These are phyloP conservation scores for Aegilops tauschii DNA, from an alignment of 176 grass and related monocot species.

Conservation along the genomic window DNA sequence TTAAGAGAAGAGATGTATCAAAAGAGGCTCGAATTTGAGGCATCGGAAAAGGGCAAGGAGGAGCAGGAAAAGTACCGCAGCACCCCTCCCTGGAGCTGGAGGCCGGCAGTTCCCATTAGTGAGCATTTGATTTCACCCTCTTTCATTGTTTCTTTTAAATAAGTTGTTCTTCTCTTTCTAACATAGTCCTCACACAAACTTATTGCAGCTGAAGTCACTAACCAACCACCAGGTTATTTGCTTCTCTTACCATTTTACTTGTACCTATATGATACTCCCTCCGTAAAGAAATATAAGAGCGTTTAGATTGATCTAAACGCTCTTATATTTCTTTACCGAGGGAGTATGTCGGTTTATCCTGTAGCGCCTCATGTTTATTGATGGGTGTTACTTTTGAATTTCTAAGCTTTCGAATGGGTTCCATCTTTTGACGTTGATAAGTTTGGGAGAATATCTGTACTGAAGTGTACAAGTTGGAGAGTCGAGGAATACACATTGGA, in stretches of 20 bases:
- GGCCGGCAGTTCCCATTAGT: neutral
- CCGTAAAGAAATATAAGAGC: too few species aligned
- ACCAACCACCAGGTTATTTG: constrained; percentile 4
- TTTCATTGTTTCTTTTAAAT: neutral
- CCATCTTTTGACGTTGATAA: neutral
- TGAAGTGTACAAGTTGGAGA: neutral
- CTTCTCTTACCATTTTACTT: neutral
- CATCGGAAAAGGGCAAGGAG: neutral
- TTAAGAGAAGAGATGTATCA: neutral
- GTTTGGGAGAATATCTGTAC: constrained; percentile 13
- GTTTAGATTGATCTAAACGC: too few species aligned
- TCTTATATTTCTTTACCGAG: too few species aligned
- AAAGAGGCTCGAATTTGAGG: too few species aligned
- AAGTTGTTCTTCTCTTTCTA: neutral
- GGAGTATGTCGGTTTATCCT: neutral
- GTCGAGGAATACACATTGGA: constrained; percentile 19
- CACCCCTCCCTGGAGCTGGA: neutral
- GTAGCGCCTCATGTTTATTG: neutral
- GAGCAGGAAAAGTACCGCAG: neutral
- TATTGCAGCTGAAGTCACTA: constrained; percentile 8
- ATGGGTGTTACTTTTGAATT: neutral
- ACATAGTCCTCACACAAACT: neutral
- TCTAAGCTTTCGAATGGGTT: constrained; percentile 6
- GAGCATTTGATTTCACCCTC: neutral
- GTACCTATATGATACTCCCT: too few species aligned